Evolutionary conservation across 2,329 filamentous ascomycete genomes (phyloP).

Genomic region (Nigrospora sphaerica): DNA sequence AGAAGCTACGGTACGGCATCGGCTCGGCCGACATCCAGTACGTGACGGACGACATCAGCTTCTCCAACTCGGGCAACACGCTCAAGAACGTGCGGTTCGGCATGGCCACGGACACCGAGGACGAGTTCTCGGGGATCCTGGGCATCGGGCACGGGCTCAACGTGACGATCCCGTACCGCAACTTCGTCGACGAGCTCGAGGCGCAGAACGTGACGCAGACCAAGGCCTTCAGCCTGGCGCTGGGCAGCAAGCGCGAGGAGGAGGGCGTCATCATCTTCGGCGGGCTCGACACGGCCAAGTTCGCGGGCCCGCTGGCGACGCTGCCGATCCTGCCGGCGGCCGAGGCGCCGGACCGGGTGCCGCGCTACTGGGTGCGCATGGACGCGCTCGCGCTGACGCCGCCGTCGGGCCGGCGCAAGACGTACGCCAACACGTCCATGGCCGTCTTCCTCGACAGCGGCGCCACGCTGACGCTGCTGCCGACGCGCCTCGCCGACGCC

Average conservation of each 20-base stretch:
- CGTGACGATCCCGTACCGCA: constrained; percentile 38
- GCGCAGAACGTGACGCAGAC: constrained; percentile 47
- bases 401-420: constrained; percentile 23
- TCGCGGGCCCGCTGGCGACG: constrained; percentile 47
- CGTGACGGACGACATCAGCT: constrained; percentile 35
- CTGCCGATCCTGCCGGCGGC: constrained; percentile 53
- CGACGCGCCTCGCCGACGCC: constrained; percentile 41
- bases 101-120: constrained; percentile 44
- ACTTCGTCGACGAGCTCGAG: constrained; percentile 43
- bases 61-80: constrained; percentile 29
- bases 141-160: constrained; percentile 63
- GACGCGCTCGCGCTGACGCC: constrained; percentile 33
- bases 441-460: constrained; percentile 66
- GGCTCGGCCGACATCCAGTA: constrained; percentile 44
- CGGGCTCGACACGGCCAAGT: constrained; percentile 60
- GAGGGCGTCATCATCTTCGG: constrained; percentile 63
- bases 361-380: constrained; percentile 46
- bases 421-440: constrained; percentile 30
- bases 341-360: constrained; percentile 46
- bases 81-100: constrained; percentile 56
- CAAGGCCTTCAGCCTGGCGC: constrained; percentile 58
- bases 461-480: constrained; percentile 61
- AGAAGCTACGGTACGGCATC: constrained; percentile 42
- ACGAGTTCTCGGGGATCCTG: constrained; percentile 54
- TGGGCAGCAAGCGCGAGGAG: constrained; percentile 53